Percentiles rank a stretch among this genome's conserved stretches.
phyloP scores from a whole-genome alignment of 1,284 basidiomycete genomes.

The Rhodotorula sp. region DNA sequence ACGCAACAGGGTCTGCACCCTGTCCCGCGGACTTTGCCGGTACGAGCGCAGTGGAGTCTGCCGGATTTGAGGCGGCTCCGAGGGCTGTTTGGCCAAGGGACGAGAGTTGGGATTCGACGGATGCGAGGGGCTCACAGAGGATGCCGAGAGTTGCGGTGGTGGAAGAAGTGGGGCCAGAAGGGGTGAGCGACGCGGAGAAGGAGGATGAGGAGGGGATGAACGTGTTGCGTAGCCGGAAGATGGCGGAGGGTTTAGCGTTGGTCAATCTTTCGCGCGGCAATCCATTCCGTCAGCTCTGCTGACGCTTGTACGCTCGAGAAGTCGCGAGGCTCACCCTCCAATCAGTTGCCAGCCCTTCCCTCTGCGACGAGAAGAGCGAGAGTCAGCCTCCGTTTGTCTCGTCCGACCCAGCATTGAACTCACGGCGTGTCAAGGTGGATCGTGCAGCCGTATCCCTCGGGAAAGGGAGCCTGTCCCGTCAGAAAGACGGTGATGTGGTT shows the following conservation, averaged over 20 bases:
- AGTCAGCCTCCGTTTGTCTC: too few species aligned
- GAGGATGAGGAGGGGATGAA: slow-evolving; percentile 48
- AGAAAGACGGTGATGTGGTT: slow-evolving; percentile 89
- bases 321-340: slow-evolving; percentile 72
- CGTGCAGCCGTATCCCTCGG: slow-evolving; percentile 81
- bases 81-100: slow-evolving; percentile 5
- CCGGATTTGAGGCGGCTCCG: background rate
- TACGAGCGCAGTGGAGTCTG: slow-evolving; percentile 18
- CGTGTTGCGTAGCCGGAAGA: slow-evolving; percentile 76
- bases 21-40: background rate
- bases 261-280: slow-evolving; percentile 62
- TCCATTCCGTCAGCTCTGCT: background rate
- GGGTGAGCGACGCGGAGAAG: background rate
- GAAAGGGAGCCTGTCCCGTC: slow-evolving; percentile 80
- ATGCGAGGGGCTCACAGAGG: slow-evolving; percentile 30
- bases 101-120: slow-evolving; percentile 31
- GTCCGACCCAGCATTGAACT: too few species aligned
- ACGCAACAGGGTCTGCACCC: slow-evolving; percentile 8
- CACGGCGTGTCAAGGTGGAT: slow-evolving; percentile 84
- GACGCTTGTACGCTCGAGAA: too few species aligned
- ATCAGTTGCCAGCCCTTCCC: slow-evolving; percentile 82
- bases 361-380: background rate
- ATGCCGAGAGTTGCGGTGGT: slow-evolving; percentile 30
- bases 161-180: background rate
- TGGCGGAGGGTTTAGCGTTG: slow-evolving; percentile 85